Evolutionary conservation across 345 rosid species (phyloP).

Genomic region (Hirschfeldia incana): DNA sequence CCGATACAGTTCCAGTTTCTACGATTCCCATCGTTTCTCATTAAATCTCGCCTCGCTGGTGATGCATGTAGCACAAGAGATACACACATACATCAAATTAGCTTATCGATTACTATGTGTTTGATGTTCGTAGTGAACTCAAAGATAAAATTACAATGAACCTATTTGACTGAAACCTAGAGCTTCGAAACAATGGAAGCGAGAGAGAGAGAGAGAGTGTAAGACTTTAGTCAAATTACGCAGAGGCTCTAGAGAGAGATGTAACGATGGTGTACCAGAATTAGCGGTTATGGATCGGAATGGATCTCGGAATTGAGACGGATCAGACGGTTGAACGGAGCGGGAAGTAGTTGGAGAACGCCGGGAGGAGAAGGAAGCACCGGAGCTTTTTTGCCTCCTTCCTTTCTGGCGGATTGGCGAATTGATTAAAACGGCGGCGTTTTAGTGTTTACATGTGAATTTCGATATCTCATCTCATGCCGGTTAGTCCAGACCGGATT

Average conservation of each 20-base stretch:
- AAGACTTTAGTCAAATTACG: slow-evolving; percentile 7
- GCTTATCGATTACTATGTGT: not conserved
- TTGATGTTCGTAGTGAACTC: not conserved
- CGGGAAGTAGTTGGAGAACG: not conserved
- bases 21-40: slow-evolving; percentile 64
- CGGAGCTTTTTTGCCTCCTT: slow-evolving; percentile 6
- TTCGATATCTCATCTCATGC: not conserved
- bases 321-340: not conserved
- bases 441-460: not conserved
- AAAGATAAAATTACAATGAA: slow-evolving; percentile 1
- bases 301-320: not conserved
- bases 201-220: not conserved
- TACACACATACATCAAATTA: not conserved
- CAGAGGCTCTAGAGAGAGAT: slow-evolving; percentile 1
- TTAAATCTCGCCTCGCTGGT: slow-evolving; percentile 8
- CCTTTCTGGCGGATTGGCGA: not conserved
- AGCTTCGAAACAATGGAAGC: slow-evolving; percentile 1
- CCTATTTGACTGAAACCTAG: not conserved
- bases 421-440: not conserved
- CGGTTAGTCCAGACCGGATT: not conserved
- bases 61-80: not conserved
- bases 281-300: not conserved
- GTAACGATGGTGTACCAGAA: slow-evolving; percentile 19
- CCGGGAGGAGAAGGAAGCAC: slow-evolving; percentile 18
- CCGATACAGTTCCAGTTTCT: slow-evolving; percentile 64